Evolutionary conservation across 306 rosid species (phyloP).

Genomic region (Trifolium fragiferum): DNA sequence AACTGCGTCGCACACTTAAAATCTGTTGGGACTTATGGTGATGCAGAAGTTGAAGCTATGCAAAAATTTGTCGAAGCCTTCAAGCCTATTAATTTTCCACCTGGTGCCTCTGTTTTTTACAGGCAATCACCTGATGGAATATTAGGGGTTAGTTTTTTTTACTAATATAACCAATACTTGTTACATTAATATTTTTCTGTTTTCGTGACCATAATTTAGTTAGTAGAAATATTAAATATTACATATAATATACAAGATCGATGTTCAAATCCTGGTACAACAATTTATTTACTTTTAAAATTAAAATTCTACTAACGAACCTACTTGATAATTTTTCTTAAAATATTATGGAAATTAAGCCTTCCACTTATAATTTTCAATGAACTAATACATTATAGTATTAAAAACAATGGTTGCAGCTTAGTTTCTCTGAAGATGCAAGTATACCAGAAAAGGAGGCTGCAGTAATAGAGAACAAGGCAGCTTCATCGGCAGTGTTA

Average conservation of each 20-base stretch:
- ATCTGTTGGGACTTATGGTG: conserved; percentile 64
- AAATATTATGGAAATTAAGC: no score
- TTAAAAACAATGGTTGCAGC: conserved; percentile 41
- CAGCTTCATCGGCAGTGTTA: conserved; percentile 58
- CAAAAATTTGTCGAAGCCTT: conserved; percentile 55
- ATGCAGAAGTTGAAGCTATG: conserved; percentile 71
- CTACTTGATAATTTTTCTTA: no score
- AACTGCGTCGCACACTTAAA: conserved; percentile 71
- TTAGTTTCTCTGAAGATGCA: conserved; percentile 65
- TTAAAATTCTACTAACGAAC: no score
- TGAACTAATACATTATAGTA: not conserved
- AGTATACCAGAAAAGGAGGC: conserved; percentile 48
- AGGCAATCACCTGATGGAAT: conserved; percentile 65
- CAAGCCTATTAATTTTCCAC: conserved; percentile 55
- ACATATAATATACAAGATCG: no score
- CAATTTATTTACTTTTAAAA: no score
- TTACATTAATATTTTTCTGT: no score
- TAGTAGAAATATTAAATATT: no score
- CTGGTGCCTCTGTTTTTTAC: conserved; percentile 75
- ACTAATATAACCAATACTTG: no score
- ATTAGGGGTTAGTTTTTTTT: conserved; percentile 70
- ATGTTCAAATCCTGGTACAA: no score
- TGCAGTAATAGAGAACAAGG: conserved; percentile 60
- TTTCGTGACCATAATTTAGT: no score
- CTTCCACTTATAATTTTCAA: no score